Percentiles rank a stretch among this genome's conserved stretches.
phyloP scores from a whole-genome alignment of 23 red algal genomes.

The Agarophyton chilense region DNA sequence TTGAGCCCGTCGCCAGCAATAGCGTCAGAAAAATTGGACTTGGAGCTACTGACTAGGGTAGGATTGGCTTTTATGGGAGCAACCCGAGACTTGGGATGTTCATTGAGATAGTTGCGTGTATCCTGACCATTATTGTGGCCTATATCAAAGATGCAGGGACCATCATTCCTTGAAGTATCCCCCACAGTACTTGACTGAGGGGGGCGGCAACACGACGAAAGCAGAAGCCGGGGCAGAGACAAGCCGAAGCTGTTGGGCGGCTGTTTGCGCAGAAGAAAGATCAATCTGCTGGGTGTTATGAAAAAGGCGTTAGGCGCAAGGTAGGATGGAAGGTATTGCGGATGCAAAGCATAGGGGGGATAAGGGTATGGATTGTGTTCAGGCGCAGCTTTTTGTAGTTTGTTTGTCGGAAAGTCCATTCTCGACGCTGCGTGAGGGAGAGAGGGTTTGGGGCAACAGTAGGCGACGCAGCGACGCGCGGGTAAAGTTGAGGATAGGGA shows the following conservation, averaged over 20 bases:
- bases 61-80: conserved; percentile 65
- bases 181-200: neutral
- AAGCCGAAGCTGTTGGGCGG: neutral
- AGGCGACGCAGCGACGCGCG: too few relatives aligned
- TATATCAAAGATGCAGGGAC: conserved; percentile 61
- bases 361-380: neutral
- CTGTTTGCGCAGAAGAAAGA: neutral
- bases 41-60: conserved; percentile 7
- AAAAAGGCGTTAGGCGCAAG: neutral
- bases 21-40: conserved; percentile 10
- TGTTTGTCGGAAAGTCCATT: neutral
- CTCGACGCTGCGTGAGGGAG: neutral
- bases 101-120: conserved; percentile 40
- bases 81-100: conserved; percentile 36
- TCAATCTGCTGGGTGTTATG: neutral
- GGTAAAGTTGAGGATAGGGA: too few relatives aligned
- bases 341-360: neutral
- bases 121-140: conserved; percentile 65
- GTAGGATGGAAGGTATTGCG: neutral
- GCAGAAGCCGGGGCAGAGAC: neutral
- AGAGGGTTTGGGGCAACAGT: neutral
- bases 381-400: neutral
- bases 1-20: neutral
- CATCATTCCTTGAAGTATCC: conserved; percentile 21
- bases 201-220: neutral